These are phyloP conservation scores for Lindgomyces ingoldianus DNA, from an alignment of 495 filamentous ascomycete species.

Conservation along the genomic window DNA sequence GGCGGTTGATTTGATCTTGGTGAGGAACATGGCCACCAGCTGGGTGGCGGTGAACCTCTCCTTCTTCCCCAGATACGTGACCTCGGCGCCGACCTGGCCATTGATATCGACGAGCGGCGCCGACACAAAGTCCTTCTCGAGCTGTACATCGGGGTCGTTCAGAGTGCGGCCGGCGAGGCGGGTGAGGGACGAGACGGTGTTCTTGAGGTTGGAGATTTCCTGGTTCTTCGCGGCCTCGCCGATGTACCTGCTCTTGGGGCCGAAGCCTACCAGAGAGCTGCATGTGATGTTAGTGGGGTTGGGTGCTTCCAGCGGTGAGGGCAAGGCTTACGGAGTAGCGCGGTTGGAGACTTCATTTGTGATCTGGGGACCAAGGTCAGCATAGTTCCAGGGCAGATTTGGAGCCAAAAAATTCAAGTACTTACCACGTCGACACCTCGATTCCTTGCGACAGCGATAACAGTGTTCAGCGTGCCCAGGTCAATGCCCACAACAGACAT, in stretches of 20 bases:
- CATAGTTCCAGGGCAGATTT: neutral
- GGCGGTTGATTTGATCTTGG: constrained; percentile 87
- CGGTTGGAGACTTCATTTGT: constrained; percentile 99
- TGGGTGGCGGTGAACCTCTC: constrained; percentile 89
- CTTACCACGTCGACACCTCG: constrained; percentile 98
- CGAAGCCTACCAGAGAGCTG: constrained; percentile 93
- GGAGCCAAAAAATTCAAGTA: constrained; percentile 39
- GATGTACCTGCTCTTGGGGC: constrained; percentile 86
- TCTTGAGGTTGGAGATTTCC: constrained; percentile 99
- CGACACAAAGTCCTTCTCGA: constrained; percentile 91
- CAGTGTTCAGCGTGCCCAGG: constrained; percentile 95
- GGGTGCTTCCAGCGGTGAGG: constrained; percentile 22
- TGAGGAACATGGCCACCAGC: constrained; percentile 91
- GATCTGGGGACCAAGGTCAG: constrained; percentile 61
- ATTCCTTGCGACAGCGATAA: constrained; percentile 95
- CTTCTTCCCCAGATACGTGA: constrained; percentile 91
- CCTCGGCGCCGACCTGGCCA: constrained; percentile 93
- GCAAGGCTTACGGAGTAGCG: constrained; percentile 84
- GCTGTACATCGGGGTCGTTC: constrained; percentile 85
- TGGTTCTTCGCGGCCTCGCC: constrained; percentile 97
- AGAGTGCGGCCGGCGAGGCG: constrained; percentile 82
- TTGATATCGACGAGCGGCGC: constrained; percentile 83
- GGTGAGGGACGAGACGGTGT: constrained; percentile 91
- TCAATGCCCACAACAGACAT: constrained; percentile 88
- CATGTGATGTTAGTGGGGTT: constrained; percentile 39